Conservation (phyloP, 176 grass and related monocot species). For the Ensete ventricosum region DNA sequence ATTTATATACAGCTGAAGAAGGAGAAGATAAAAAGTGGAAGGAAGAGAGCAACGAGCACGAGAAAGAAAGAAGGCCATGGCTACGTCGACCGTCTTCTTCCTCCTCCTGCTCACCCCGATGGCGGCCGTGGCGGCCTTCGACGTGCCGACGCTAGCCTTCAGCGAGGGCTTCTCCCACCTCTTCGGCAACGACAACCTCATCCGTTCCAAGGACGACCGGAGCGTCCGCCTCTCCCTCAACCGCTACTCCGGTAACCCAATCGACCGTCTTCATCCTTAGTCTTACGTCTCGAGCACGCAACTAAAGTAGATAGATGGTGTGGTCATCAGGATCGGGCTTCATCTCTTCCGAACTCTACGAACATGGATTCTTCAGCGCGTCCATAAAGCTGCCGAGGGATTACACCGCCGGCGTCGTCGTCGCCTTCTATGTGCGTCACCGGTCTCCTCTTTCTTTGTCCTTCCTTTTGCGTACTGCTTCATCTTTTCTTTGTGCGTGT, state of each 20-base stretch:
- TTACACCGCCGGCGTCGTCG: slow-evolving; percentile 8
- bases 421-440: slow-evolving; percentile 1
- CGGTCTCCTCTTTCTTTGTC: background rate
- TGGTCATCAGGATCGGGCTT: background rate
- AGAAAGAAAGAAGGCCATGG: background rate
- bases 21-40: too few relatives aligned
- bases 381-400: slow-evolving; percentile 1
- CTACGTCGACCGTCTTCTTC: background rate
- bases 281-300: too few relatives aligned
- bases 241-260: slow-evolving; percentile 5
- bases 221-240: background rate
- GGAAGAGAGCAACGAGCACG: too few relatives aligned
- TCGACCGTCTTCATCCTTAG: background rate
- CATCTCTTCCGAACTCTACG: slow-evolving; percentile 1
- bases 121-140: background rate
- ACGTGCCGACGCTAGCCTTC: slow-evolving; percentile 3
- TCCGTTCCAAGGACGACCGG: background rate
- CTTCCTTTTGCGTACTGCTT: background rate
- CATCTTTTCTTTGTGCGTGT: too few relatives aligned
- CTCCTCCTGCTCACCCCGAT: background rate
- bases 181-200: slow-evolving; percentile 7
- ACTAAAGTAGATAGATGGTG: too few relatives aligned
- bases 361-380: slow-evolving; percentile 4
- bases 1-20: too few relatives aligned
- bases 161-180: slow-evolving; percentile 8